Base-by-base conservation (phyloP, 331 rosid species). In the Rhamnella rubrinervis region DNA sequence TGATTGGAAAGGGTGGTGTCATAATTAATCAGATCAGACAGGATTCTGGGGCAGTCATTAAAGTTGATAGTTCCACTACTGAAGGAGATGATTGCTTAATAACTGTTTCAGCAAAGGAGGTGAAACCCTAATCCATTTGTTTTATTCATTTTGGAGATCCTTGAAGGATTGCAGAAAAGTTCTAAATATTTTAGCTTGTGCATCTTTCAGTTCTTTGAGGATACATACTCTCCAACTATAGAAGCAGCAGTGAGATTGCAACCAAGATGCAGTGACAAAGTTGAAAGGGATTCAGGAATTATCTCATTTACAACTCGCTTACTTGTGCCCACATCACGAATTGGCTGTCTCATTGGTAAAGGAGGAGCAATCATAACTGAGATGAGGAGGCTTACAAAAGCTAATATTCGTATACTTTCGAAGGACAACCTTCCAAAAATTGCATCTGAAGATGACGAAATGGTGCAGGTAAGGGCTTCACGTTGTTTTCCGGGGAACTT, bases 331-430 rank as follows among this genome's bases (percentile, higher is more conserved):
- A 84, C 96, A 40, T 86, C 97, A 63, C 81, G 96, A 59, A 95
- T 95, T 85, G 99, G 99, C 76, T 95, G 99, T 88, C 96, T 95
- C 63, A 95, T 95, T 74, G 99, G 97, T 76, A 95, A 89, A 82
- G 97, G 99, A 41, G 99, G 97, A 74, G 78, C 97, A 57, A 95
- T 95, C 71, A 87, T 95, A 74, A 89, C 92, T 73, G 99, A 95
- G 84, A 83, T 89, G 90, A 91, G 99, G 82, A 89, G 97, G 81
- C 81, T 85, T 26, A 95, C 99, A 25, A 91, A 89, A 70, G 96
- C 97, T 73, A 91, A 89, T 78, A 86, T 95, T 61, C 96, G 99
- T 62, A 86, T 95, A 65, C 85, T 95, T 44, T 79, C 97, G 0
- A 91, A 95, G 82, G 99, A 91, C 55, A 82, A 77, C 71, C 96